phyloP scores from a whole-genome alignment of 75 land plant genomes.

The Pinus tabuliformis region DNA sequence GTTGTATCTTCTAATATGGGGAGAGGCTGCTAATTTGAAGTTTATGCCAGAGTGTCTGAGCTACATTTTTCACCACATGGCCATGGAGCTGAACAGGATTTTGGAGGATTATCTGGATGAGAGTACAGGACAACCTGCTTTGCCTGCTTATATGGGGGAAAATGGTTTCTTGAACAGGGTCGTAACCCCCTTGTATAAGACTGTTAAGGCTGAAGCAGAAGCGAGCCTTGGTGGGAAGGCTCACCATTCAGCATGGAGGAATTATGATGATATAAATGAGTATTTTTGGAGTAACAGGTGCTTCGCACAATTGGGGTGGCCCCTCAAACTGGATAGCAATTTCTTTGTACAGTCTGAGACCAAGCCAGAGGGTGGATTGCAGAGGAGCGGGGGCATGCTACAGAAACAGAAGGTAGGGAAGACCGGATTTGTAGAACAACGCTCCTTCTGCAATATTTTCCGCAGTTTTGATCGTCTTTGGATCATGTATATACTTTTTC shows the following conservation, averaged over 20 bases:
- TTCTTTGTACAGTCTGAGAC: constrained; percentile 44
- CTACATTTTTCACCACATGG: constrained; percentile 88
- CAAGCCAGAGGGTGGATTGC: neutral
- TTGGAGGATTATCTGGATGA: constrained; percentile 57
- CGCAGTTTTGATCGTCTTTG: constrained; percentile 89
- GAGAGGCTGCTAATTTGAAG: constrained; percentile 81
- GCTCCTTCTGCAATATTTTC: constrained; percentile 82
- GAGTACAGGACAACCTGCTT: constrained; percentile 29
- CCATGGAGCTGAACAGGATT: constrained; percentile 64
- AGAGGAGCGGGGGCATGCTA: constrained; percentile 15
- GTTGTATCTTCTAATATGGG: constrained; percentile 87
- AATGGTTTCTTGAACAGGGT: constrained; percentile 61
- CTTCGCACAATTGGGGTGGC: constrained; percentile 65
- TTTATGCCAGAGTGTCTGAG: constrained; percentile 82
- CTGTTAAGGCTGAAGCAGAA: constrained; percentile 56
- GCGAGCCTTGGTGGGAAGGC: constrained; percentile 48
- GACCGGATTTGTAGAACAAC: constrained; percentile 91
- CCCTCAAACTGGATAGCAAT: constrained; percentile 38
- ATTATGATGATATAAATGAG: constrained; percentile 93
- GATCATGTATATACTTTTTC: constrained; percentile 60
- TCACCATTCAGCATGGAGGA: constrained; percentile 89
- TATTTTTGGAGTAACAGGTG: constrained; percentile 74
- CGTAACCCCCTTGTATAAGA: constrained; percentile 67
- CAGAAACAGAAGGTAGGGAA: constrained; percentile 59
- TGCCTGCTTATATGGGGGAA: constrained; percentile 45